Evolutionary conservation across 192 early-diverging fungal species (phyloP), one percentile per base, ranked within the genome.

Genomic region (Coemansia sp.): DNA sequence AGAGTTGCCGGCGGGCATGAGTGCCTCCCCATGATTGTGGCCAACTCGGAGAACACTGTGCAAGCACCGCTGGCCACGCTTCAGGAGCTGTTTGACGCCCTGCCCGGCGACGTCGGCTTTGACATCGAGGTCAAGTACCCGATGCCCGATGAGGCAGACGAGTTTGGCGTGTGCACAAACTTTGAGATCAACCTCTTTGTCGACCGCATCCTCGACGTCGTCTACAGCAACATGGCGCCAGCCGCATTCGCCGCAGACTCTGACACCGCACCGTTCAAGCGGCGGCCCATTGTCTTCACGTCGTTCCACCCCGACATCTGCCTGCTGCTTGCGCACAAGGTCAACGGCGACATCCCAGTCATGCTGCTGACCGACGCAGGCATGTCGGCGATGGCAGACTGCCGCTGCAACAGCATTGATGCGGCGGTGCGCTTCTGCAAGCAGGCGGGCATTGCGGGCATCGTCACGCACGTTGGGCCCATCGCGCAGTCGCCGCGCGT

Each of bases 111-210:
- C 8, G 81, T 88, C 25, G 93, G 92, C 5, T 97, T 95, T 58
- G 94, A 95, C 54, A 88, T 97, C 46, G 95, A 97, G 62, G 82
- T 97, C 68, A 97, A 97, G 71, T 97, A 95, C 50, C 95, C 95
- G 5, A 88, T 90, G 82, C 71, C 88, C 5, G 85, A 93, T 48
- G 95, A 97, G 58, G 89, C 92, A 30, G 87, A 93, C 65, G 73
- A 76, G 25, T 85, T 83, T 20, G 78, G 80, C 25, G 71, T 97
- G 11, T 80, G 64, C 10, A 56, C 78, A 11, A 80, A 81, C 46
- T 82, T 85, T 26, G 95, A 95, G 55, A 68, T 90, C 52, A 95
- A 97, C 60, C 55, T 78, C 14, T 97, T 88, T 66, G 84, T 91
- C 4, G 93, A 97, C 57, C 68, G 80, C 10, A 92, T 97, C 30